Percentiles rank a stretch among this genome's conserved stretches.
These are phyloP conservation scores for Rhodotorula glutinis DNA, from an alignment of 1,284 basidiomycete genomes.

Conservation along the genomic window DNA sequence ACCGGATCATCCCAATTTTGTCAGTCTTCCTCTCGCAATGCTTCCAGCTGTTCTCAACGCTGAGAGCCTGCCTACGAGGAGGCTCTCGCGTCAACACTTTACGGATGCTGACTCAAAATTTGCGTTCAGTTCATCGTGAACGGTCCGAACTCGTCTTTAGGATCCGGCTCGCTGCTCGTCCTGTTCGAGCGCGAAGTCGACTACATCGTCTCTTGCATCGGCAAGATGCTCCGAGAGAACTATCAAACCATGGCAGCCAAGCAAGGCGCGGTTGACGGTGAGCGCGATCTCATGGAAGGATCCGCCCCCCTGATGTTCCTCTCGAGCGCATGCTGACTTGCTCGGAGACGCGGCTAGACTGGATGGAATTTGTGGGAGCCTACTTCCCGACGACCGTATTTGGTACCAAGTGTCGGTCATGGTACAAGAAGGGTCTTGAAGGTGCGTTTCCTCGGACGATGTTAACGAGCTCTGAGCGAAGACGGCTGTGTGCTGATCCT, in stretches of 20 bases:
- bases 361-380: slow-evolving; percentile 8
- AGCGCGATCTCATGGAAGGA: not conserved
- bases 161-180: slow-evolving; percentile 57
- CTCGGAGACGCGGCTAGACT: not conserved
- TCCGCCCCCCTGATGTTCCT: no score
- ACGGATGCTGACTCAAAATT: no score
- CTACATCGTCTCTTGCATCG: slow-evolving; percentile 50
- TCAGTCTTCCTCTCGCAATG: not conserved
- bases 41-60: not conserved
- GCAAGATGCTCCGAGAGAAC: slow-evolving; percentile 61
- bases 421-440: slow-evolving; percentile 61
- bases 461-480: no score
- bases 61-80: no score
- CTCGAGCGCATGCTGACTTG: no score
- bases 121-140: slow-evolving; percentile 44
- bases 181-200: slow-evolving; percentile 59
- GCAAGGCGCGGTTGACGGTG: slow-evolving; percentile 56
- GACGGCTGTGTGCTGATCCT: no score
- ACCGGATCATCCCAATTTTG: slow-evolving; percentile 58
- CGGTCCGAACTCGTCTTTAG: slow-evolving; percentile 59
- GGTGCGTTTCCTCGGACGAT: slow-evolving; percentile 6
- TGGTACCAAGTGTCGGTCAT: slow-evolving; percentile 60
- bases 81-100: no score
- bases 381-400: slow-evolving; percentile 57
- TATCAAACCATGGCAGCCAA: slow-evolving; percentile 49